Conservation (phyloP, 768 basidiomycete genomes). For the Suillus americanus region DNA sequence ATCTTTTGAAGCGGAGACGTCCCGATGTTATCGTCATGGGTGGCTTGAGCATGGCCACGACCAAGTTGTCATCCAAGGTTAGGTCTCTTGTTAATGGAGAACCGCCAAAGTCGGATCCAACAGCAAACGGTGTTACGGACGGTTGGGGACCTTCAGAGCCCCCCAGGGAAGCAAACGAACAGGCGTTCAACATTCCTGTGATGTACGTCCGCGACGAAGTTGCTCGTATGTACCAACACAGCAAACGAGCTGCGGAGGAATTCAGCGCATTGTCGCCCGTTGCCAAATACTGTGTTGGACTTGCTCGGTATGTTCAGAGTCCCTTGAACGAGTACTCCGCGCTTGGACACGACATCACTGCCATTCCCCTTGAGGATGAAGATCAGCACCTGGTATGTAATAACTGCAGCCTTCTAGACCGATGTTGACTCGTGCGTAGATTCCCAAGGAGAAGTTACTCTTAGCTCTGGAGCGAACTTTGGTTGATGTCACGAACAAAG, state of each 20-base stretch:
- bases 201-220: constrained; percentile 89
- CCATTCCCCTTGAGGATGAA: constrained; percentile 82
- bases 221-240: constrained; percentile 92
- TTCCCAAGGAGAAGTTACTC: constrained; percentile 83
- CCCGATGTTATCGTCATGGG: constrained; percentile 90
- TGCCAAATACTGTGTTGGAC: constrained; percentile 89
- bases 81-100: constrained; percentile 51
- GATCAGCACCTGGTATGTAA: constrained; percentile 77
- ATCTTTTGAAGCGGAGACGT: constrained; percentile 76
- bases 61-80: constrained; percentile 63
- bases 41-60: constrained; percentile 82
- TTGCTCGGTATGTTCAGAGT: constrained; percentile 91
- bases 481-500: constrained; percentile 87
- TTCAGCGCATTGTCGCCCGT: constrained; percentile 74
- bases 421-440: constrained; percentile 42
- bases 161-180: constrained; percentile 36
- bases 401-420: background rate
- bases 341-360: constrained; percentile 78
- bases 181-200: constrained; percentile 63
- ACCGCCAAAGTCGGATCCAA: constrained; percentile 12
- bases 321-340: constrained; percentile 95
- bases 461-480: constrained; percentile 80
- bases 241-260: constrained; percentile 80
- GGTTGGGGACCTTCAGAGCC: constrained; percentile 27
- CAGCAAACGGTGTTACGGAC: constrained; percentile 24